Evolutionary conservation across 768 basidiomycete genomes (phyloP).

Genomic region (Pholiota conissans): DNA sequence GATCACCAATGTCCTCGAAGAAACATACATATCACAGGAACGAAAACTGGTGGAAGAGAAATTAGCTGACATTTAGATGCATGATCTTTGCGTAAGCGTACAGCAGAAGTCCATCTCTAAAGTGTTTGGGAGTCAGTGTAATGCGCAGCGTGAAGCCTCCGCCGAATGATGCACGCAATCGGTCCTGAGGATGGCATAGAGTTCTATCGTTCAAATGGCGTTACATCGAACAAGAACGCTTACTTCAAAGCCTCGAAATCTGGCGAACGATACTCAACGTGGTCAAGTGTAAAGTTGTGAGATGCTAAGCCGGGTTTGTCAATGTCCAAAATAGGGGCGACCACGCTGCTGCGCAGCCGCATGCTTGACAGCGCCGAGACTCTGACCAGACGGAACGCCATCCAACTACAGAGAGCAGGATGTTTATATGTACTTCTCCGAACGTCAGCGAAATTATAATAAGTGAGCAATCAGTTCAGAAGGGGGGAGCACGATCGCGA

Average conservation of each 20-base stretch:
- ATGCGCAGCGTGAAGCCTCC: not conserved
- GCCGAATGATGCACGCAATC: not conserved
- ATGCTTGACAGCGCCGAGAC: not conserved
- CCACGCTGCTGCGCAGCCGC: not conserved
- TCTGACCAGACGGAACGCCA: not conserved
- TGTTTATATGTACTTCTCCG: not conserved
- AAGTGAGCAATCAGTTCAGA: too few species aligned
- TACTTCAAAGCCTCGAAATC: not conserved
- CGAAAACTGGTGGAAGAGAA: slow-evolving; percentile 17
- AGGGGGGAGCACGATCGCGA: not conserved
- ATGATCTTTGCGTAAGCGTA: not conserved
- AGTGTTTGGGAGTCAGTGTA: not conserved
- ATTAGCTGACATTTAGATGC: not conserved
- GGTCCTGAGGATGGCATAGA: not conserved
- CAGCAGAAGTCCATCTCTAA: slow-evolving; percentile 16
- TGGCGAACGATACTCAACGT: not conserved
- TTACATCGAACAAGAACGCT: not conserved
- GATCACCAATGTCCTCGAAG: not conserved
- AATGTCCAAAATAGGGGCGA: not conserved
- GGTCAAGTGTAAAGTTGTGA: slow-evolving; percentile 5
- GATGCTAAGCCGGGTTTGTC: not conserved
- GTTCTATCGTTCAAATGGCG: not conserved
- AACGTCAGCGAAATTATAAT: too few species aligned
- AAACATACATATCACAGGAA: slow-evolving; percentile 24
- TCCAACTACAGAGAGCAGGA: too few species aligned